Conservation (phyloP, 1,284 basidiomycete genomes). For the Cryptococcus maquisensis region DNA sequence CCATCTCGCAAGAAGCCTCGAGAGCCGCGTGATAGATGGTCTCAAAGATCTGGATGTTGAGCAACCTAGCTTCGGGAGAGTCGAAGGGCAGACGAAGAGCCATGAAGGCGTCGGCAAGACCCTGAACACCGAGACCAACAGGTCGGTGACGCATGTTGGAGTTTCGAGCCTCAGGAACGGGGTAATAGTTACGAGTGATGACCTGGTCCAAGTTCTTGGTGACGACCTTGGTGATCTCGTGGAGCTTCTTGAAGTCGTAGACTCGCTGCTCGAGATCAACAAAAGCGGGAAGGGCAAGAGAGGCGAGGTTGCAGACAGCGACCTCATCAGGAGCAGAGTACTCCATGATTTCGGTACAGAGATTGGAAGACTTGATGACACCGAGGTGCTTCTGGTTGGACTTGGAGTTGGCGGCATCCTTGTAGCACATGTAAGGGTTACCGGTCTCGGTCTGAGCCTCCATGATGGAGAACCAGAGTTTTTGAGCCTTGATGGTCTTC, state of each 20-base stretch:
- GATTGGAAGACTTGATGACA: constrained; percentile 98
- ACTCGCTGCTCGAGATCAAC: constrained; percentile 56
- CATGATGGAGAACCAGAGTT: constrained; percentile 96
- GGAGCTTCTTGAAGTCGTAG: constrained; percentile 93
- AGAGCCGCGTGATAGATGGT: constrained; percentile 97
- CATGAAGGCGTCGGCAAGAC: constrained; percentile 98
- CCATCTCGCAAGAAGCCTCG: constrained; percentile 88
- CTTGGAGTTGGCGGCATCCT: constrained; percentile 85
- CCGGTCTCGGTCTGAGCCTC: constrained; percentile 99
- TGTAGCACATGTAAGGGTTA: constrained; percentile 97
- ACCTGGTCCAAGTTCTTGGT: constrained; percentile 83
- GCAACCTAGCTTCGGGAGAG: constrained; percentile 74
- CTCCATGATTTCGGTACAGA: constrained; percentile 99
- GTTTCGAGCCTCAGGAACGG: constrained; percentile 79
- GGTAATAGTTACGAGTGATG: constrained; percentile 60
- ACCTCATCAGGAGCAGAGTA: constrained; percentile 97
- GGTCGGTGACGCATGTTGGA: constrained; percentile 98
- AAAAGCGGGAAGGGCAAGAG: constrained; percentile 88
- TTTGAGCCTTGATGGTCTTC: constrained; percentile 89
- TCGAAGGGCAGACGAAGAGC: constrained; percentile 94
- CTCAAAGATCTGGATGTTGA: constrained; percentile 97
- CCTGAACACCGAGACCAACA: constrained; percentile 96
- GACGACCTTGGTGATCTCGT: constrained; percentile 89
- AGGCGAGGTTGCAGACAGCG: constrained; percentile 98
- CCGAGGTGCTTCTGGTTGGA: constrained; percentile 99